These are phyloP conservation scores for Abrus pulchellus DNA, from an alignment of 306 rosid genomes.

Conservation along the genomic window DNA sequence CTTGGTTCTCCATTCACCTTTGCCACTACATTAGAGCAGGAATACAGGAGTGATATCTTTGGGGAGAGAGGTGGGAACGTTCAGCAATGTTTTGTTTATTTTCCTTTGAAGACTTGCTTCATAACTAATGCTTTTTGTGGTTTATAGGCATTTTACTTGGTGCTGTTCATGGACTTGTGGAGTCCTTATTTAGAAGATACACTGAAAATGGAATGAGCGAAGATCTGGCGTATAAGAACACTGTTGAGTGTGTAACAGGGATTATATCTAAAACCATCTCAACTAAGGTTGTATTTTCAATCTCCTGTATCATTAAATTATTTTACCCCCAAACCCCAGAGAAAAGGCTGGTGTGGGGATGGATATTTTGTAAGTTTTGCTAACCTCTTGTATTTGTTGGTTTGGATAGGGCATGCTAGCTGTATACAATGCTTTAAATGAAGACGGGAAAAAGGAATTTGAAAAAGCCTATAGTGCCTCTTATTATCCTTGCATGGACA, in stretches of 20 bases:
- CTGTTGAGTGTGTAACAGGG: constrained; percentile 94
- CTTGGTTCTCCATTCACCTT: constrained; percentile 99
- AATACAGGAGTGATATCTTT: constrained; percentile 96
- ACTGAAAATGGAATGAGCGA: constrained; percentile 90
- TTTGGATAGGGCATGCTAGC: constrained; percentile 84
- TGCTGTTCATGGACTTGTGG: constrained; percentile 98
- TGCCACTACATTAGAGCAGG: constrained; percentile 93
- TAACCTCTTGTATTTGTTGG: not conserved
- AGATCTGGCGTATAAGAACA: constrained; percentile 93
- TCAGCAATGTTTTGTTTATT: not conserved
- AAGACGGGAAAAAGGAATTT: constrained; percentile 79
- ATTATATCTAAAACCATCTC: constrained; percentile 86
- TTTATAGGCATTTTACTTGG: constrained; percentile 90
- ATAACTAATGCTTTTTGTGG: constrained; percentile 44
- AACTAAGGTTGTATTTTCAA: constrained; percentile 66
- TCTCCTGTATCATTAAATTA: constrained; percentile 6
- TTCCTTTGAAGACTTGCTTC: not conserved
- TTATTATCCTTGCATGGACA: constrained; percentile 94
- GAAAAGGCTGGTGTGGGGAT: not conserved
- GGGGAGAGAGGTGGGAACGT: constrained; percentile 85
- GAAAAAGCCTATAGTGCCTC: constrained; percentile 97
- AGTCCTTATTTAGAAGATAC: constrained; percentile 91
- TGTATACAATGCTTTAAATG: constrained; percentile 78
- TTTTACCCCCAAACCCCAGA: not conserved
- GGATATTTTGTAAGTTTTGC: constrained; percentile 1